phyloP scores from a whole-genome alignment of 176 grass and related monocot species.

The Aechmea fasciata region DNA sequence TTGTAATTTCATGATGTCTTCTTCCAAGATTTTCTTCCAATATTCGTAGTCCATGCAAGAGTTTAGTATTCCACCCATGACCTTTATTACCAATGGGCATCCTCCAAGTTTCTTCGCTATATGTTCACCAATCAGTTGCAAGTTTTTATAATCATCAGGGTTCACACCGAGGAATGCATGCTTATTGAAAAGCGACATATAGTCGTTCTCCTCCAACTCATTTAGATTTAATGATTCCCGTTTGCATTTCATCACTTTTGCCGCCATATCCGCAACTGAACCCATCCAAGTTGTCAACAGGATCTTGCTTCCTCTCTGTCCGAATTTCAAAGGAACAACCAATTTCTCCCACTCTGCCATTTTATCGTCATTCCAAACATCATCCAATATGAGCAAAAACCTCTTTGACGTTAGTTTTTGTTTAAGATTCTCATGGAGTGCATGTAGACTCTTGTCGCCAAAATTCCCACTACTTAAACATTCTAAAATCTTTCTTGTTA shows the following conservation, averaged over 20 bases:
- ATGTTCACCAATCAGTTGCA: not conserved
- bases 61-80: constrained; percentile 14
- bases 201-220: not conserved
- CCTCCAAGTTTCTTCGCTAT: constrained; percentile 15
- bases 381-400: constrained; percentile 27
- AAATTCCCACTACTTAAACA: not conserved
- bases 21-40: not conserved
- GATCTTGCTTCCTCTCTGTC: constrained; percentile 20
- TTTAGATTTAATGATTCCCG: not conserved
- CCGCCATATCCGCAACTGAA: constrained; percentile 4
- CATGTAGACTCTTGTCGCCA: constrained; percentile 5
- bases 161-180: constrained; percentile 20
- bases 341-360: constrained; percentile 1
- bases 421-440: constrained; percentile 10
- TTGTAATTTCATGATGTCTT: constrained; percentile 2
- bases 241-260: not conserved
- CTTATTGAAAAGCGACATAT: constrained; percentile 1
- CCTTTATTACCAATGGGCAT: constrained; percentile 20
- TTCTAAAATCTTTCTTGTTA: constrained; percentile 18
- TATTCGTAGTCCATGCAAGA: not conserved
- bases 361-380: constrained; percentile 15
- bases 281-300: constrained; percentile 14
- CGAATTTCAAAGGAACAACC: constrained; percentile 7
- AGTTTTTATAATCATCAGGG: not conserved
- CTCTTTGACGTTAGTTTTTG: not conserved